Conservation (phyloP, 306 rosid species). For the Fagus crenata region DNA sequence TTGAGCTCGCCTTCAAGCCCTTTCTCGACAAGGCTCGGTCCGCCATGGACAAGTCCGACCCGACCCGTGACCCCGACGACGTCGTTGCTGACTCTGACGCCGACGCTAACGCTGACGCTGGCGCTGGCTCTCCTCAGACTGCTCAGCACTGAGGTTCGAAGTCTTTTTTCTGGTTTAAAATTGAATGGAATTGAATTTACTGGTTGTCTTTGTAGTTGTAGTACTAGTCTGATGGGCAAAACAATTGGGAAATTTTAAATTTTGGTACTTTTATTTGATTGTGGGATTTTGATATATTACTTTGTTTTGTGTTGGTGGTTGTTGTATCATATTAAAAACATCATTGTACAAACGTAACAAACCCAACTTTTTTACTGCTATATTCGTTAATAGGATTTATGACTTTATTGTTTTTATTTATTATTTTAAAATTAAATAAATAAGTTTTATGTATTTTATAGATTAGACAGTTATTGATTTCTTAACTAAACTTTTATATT, state of each 20-base stretch:
- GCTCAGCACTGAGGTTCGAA: background rate
- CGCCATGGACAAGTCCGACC: slow-evolving; percentile 71
- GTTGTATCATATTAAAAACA: too few species aligned
- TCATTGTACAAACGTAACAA: too few species aligned
- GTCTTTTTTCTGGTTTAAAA: background rate
- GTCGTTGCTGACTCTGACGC: slow-evolving; percentile 4
- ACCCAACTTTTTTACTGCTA: too few species aligned
- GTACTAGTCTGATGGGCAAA: background rate
- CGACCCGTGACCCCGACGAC: slow-evolving; percentile 74
- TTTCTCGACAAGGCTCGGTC: slow-evolving; percentile 56
- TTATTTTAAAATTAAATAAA: too few species aligned
- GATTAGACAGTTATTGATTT: too few species aligned
- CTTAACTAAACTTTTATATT: too few species aligned
- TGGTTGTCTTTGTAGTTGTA: background rate
- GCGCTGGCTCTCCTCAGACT: slow-evolving; percentile 14
- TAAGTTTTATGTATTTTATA: too few species aligned
- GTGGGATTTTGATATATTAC: background rate
- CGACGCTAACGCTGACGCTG: slow-evolving; percentile 4
- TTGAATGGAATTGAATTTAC: background rate
- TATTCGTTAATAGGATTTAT: too few species aligned
- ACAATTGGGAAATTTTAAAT: background rate
- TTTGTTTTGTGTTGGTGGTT: background rate
- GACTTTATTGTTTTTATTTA: too few species aligned
- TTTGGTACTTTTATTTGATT: background rate
- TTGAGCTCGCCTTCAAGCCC: slow-evolving; percentile 82